Evolutionary conservation across 352 stramenopile species (phyloP), one percentile per base, ranked within the genome.

Genomic region (Phytophthora ohioensis): DNA sequence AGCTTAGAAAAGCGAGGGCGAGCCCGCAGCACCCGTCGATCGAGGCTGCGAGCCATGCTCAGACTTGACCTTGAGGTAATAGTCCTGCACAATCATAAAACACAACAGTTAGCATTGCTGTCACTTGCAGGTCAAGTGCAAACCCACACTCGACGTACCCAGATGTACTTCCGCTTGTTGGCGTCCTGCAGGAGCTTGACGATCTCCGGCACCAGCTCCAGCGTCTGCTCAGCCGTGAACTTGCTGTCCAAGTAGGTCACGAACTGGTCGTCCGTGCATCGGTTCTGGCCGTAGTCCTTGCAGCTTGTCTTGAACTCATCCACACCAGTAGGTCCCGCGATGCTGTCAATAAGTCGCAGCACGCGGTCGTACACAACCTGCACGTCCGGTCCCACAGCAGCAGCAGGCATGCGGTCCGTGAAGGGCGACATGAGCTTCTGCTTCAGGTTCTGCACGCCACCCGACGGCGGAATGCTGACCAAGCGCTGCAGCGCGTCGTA

Each of bases 281-380:
- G 85, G 73, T 91, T 93, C 77, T 95, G 88, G 31, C 88, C 86
- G 58, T 91, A 95, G 49, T 94, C 86, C 70, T 95, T 95, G 79
- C 88, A 95, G 60, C 85, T 87, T 47, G 73, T 85, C 74, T 94
- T 94, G 76, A 95, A 95, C 59, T 95, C 85, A 21, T 93, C 84
- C 46, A 93, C 88, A 38, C 84, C 85, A 5, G 69, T 47, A 13
- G 69, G 69, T 2, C 87, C 88, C 2, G 84, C 76, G 36, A 91
- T 76, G 32, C 75, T 69, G 15, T 92, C 84, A 56, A 95, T 95
- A 31, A 87, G 85, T 58, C 74, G 73, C 36, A 95, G 63, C 67
- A 95, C 88, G 52, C 87, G 86, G 76, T 95, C 86, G 77, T 95
- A 95, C 41, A 94, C 88, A 36, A 91, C 80, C 74, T 95, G 88